A percentile compares a stretch with the other conserved stretches of the same genome.
These are phyloP conservation scores for Heliamphora pulchella DNA, from an alignment of 179 eudicot genomes.

Conservation along the genomic window DNA sequence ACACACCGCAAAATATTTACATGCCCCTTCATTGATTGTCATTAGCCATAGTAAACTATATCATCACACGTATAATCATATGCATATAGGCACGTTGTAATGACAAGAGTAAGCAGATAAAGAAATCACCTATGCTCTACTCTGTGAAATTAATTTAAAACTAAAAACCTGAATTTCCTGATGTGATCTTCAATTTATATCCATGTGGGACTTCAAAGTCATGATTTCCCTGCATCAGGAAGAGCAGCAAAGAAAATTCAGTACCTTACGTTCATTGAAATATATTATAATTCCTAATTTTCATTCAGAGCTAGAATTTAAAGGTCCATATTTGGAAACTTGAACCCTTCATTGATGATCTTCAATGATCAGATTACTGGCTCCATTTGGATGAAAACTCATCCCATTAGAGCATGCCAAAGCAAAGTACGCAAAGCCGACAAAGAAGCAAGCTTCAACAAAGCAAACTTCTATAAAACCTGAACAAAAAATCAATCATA, in stretches of 20 bases:
- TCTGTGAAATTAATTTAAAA: background rate
- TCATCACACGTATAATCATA: background rate
- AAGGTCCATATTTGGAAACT: slow-evolving; percentile 1
- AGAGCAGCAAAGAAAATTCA: slow-evolving; percentile 2
- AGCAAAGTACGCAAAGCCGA: background rate
- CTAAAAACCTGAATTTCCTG: slow-evolving; percentile 58
- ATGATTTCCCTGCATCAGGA: slow-evolving; percentile 72
- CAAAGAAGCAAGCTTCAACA: background rate
- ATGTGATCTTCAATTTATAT: slow-evolving; percentile 54
- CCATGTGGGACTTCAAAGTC: slow-evolving; percentile 92
- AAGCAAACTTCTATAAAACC: background rate
- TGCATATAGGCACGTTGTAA: background rate
- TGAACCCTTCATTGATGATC: slow-evolving; percentile 7
- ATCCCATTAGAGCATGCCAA: background rate
- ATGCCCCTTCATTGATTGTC: background rate
- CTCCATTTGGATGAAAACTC: background rate
- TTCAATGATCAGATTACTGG: background rate
- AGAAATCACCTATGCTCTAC: background rate
- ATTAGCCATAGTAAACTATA: background rate
- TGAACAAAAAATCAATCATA: background rate
- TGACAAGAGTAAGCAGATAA: slow-evolving; percentile 3
- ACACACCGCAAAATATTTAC: background rate
- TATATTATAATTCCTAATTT: background rate
- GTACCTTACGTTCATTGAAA: background rate
- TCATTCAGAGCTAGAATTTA: background rate